Evolutionary conservation across 2,329 filamentous ascomycete species (phyloP).

Genomic region (Ilyonectria sp.): DNA sequence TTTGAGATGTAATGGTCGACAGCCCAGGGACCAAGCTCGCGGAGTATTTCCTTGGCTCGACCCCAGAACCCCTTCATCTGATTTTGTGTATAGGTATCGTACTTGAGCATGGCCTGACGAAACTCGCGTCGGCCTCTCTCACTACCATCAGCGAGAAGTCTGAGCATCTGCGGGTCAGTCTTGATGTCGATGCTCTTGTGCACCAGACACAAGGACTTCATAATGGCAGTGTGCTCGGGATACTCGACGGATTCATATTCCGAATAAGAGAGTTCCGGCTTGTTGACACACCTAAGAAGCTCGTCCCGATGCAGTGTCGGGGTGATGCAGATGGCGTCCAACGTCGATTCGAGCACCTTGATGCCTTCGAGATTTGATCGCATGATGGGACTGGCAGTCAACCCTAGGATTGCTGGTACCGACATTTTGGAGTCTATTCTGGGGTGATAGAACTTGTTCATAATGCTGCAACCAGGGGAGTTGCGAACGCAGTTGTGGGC

Average conservation of each 20-base stretch:
- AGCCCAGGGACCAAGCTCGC: constrained; percentile 78
- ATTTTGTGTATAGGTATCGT: constrained; percentile 66
- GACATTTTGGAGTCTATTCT: constrained; percentile 54
- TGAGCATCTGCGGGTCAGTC: constrained; percentile 73
- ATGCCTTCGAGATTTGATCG: constrained; percentile 70
- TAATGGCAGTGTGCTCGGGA: constrained; percentile 50
- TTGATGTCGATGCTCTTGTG: constrained; percentile 66
- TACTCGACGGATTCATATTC: constrained; percentile 47
- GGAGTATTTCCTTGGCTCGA: constrained; percentile 65
- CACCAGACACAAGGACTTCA: constrained; percentile 61
- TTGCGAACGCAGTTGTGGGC: constrained; percentile 82
- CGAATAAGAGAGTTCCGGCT: constrained; percentile 67
- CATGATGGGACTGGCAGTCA: constrained; percentile 85
- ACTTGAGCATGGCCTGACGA: constrained; percentile 55
- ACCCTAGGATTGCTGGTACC: constrained; percentile 79
- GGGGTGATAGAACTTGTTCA: constrained; percentile 79
- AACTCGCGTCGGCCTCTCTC: constrained; percentile 59
- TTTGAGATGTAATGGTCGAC: constrained; percentile 75
- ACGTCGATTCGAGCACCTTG: constrained; percentile 75
- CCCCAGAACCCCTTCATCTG: constrained; percentile 71
- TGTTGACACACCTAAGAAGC: constrained; percentile 77
- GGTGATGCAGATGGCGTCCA: constrained; percentile 79
- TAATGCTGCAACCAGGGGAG: constrained; percentile 78
- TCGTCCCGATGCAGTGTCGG: constrained; percentile 80
- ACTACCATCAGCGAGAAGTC: constrained; percentile 59